Evolutionary conservation across 495 filamentous ascomycete genomes (phyloP).

Genomic region (Umbilicaria muhlenbergii): DNA sequence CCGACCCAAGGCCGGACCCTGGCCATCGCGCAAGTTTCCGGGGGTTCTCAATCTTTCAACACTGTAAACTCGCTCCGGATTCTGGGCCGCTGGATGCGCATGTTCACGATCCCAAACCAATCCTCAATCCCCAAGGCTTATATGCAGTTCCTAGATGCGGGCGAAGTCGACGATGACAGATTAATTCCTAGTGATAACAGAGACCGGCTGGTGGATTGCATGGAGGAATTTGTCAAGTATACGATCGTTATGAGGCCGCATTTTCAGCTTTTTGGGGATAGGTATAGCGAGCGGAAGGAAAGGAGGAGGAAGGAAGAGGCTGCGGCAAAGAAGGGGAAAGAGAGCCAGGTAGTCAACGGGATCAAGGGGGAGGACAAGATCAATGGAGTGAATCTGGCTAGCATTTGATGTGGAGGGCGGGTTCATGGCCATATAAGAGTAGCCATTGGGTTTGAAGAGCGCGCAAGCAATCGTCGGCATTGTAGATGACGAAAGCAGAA

Average conservation of each 20-base stretch:
- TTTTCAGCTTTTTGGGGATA: background rate
- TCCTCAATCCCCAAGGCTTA: slow-evolving; percentile 49
- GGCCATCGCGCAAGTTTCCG: slow-evolving; percentile 47
- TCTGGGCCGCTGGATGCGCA: slow-evolving; percentile 63
- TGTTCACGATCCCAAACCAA: slow-evolving; percentile 62
- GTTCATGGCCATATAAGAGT: too few species aligned
- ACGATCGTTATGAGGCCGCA: background rate
- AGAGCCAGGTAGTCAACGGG: too few species aligned
- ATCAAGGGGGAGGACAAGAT: too few species aligned
- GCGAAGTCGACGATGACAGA: slow-evolving; percentile 33
- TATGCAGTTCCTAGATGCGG: slow-evolving; percentile 42
- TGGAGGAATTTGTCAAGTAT: slow-evolving; percentile 68
- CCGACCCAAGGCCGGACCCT: slow-evolving; percentile 57
- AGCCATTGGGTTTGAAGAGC: too few species aligned
- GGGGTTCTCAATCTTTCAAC: slow-evolving; percentile 59
- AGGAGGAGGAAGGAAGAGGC: background rate
- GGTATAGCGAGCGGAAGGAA: background rate
- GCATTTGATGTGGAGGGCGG: too few species aligned
- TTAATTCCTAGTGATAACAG: slow-evolving; percentile 46
- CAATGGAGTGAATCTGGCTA: too few species aligned
- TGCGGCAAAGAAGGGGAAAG: too few species aligned
- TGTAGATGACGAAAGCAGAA: too few species aligned
- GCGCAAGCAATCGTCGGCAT: too few species aligned
- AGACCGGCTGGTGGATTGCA: slow-evolving; percentile 56
- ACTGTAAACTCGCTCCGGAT: slow-evolving; percentile 57